Evolutionary conservation across 2,329 filamentous ascomycete species (phyloP), one percentile per base, ranked within the genome.

Genomic region (Clonostachys byssicola): DNA sequence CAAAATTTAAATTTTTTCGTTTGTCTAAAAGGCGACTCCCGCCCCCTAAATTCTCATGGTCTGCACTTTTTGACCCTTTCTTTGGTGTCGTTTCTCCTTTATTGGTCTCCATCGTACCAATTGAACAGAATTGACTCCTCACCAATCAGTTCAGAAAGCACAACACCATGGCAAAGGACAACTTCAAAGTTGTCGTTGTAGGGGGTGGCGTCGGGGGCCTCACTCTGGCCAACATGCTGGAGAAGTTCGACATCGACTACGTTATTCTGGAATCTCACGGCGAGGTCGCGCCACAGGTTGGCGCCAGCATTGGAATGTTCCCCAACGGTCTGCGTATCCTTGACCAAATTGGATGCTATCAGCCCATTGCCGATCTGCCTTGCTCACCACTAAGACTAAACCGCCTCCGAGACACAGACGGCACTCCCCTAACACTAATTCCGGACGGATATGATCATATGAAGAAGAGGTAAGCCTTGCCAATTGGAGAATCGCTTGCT

Each of bases 141-240:
- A 39, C 14, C 12, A 39, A 39, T 8, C 36, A 12, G 12, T 12
- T 30, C 23, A 3, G 4, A 30, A 30, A 30, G 23, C 23, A 30
- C 23, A 30, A 9, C 36, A 18, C 36, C 7, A 39, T 39, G 36
- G 7, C 36, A 18, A 39, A 39, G 36, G 17, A 39, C 36, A 39
- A 49, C 44, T 43, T 43, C 42, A 43, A 43, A 16, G 42, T 43
- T n/a, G 42, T 33, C 42, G 76, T 80, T 36, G 71, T 64, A 1
- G 75, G 76, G 12, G 75, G 72, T 9, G 66, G 71, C 36, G 60
- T 79, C 14, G 63, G 68, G 4, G 77, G 77, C 6, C 51, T 60
- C 3, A 47, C 53, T 6, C 20, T 60, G 38, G 55, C 57, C 10
- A 46, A 53, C 42, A 65, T 67, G 48, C 65, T 80, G 2, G 66